Conservation (phyloP, 148 eudicot genomes). For the Fagopyrum homotropicum region DNA sequence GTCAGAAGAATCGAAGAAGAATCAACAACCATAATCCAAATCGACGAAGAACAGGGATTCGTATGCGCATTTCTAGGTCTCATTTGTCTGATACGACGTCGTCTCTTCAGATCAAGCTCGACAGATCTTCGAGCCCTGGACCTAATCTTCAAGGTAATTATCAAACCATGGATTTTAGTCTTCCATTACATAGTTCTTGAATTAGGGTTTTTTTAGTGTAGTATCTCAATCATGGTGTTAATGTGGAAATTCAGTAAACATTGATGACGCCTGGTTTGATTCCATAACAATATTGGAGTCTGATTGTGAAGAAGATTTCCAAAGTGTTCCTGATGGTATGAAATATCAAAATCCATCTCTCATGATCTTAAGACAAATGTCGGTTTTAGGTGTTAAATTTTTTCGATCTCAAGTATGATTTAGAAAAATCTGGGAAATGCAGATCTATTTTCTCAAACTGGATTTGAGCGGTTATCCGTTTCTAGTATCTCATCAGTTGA, state of each 20-base stretch:
- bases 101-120: constrained; percentile 9
- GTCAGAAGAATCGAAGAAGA: neutral
- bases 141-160: neutral
- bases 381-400: constrained; percentile 43
- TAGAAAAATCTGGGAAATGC: constrained; percentile 1
- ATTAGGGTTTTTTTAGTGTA: neutral
- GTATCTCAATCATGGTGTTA: too few relatives aligned
- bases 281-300: constrained; percentile 58
- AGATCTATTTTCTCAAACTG: constrained; percentile 24
- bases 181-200: neutral
- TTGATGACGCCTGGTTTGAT: constrained; percentile 86
- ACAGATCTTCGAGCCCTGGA: neutral
- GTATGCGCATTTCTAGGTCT: constrained; percentile 3
- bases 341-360: constrained; percentile 22
- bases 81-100: neutral
- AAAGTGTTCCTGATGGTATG: constrained; percentile 84
- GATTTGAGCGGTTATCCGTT: constrained; percentile 11
- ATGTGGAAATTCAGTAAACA: constrained; percentile 33
- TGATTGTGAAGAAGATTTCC: constrained; percentile 84
- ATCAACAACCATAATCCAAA: neutral
- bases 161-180: neutral
- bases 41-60: neutral
- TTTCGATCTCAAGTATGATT: constrained; percentile 48
- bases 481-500: constrained; percentile 12
- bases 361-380: neutral